Evolutionary conservation across 2,329 filamentous ascomycete species (phyloP).

Genomic region (Knufia petricola): DNA sequence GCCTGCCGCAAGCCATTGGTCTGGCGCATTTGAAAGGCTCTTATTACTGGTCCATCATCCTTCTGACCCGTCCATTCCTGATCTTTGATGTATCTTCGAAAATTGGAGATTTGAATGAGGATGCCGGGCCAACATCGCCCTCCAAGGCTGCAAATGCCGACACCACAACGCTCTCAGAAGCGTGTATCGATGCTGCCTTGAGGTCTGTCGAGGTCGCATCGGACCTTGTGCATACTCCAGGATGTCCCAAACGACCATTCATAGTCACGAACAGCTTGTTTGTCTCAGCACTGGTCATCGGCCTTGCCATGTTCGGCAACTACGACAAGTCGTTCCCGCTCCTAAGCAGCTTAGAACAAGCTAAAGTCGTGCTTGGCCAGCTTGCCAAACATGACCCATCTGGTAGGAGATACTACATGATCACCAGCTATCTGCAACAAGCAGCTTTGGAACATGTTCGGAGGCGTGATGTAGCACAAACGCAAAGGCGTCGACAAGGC

Average conservation of each 20-base stretch:
- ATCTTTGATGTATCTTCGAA: conserved; percentile 40
- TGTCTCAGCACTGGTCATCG: conserved; percentile 22
- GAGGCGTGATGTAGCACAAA: conserved; percentile 31
- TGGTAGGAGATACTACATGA: conserved; percentile 24
- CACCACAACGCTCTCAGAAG: conserved; percentile 25
- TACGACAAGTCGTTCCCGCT: conserved; percentile 23
- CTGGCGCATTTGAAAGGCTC: conserved; percentile 42
- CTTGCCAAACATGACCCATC: conserved; percentile 21
- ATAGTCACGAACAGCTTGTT: conserved; percentile 21
- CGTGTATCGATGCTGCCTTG: conserved; percentile 37
- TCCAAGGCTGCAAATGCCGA: neutral
- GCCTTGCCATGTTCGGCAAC: conserved; percentile 23
- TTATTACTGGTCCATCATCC: conserved; percentile 47
- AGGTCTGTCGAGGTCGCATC: conserved; percentile 25
- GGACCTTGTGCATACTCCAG: conserved; percentile 21
- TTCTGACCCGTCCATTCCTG: conserved; percentile 45
- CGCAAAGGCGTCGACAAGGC: conserved; percentile 31
- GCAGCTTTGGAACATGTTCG: conserved; percentile 31
- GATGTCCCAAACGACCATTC: conserved; percentile 20
- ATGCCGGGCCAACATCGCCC: neutral
- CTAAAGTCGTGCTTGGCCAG: conserved; percentile 19
- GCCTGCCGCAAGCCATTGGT: conserved; percentile 31
- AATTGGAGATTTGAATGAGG: conserved; percentile 8
- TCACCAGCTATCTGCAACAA: conserved; percentile 32
- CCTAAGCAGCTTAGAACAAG: conserved; percentile 23